phyloP scores from a whole-genome alignment of 2,329 filamentous ascomycete genomes.

The Dactylonectria estremocensis region DNA sequence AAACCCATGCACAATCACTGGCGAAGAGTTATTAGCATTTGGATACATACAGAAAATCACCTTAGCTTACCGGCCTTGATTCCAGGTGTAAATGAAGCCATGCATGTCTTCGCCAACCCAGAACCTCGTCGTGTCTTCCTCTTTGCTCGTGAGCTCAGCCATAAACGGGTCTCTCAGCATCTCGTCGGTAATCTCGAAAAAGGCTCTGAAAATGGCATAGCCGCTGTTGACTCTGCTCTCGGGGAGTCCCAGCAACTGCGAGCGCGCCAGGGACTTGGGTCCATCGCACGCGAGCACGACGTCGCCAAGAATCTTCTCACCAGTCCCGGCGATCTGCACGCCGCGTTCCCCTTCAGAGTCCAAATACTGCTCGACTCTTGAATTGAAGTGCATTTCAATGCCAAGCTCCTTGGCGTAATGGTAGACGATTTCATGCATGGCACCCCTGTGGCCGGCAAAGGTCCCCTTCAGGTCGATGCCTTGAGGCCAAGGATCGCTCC shows the following conservation, averaged over 20 bases:
- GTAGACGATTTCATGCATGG: conserved; percentile 38
- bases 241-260: conserved; percentile 35
- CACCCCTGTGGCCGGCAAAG: conserved; percentile 31
- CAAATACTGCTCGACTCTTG: conserved; percentile 34
- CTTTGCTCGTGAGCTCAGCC: not conserved
- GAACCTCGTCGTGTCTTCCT: conserved; percentile 2
- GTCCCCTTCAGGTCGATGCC: not conserved
- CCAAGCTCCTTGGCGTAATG: conserved; percentile 36
- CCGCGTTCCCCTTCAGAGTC: conserved; percentile 9
- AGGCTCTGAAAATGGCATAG: conserved; percentile 38
- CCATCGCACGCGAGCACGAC: conserved; percentile 41
- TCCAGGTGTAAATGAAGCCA: conserved; percentile 3
- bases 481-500: conserved; percentile 30
- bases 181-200: conserved; percentile 24
- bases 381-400: conserved; percentile 27
- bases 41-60: not conserved
- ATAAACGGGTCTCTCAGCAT: not conserved
- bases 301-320: conserved; percentile 37
- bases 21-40: not conserved
- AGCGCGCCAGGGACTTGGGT: conserved; percentile 32
- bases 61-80: not conserved
- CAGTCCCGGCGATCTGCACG: conserved; percentile 26
- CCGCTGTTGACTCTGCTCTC: conserved; percentile 39
- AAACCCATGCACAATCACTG: conserved; percentile 10
- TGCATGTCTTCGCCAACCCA: conserved; percentile 11